Evolutionary conservation across 495 filamentous ascomycete species (phyloP).

Genomic region (Hypoxylon lenormandii): DNA sequence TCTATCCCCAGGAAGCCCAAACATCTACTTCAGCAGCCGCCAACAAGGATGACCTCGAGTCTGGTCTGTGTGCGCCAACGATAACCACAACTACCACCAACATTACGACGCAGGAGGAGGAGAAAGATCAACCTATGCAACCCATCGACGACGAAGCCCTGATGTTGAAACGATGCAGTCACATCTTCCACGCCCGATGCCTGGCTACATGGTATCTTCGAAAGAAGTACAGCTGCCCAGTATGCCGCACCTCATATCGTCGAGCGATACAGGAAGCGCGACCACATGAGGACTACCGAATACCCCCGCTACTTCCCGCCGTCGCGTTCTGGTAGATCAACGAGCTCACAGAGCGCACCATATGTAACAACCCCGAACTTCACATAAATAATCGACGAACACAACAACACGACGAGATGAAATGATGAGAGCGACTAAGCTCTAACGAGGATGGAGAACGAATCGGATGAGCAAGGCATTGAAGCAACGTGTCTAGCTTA

Average conservation of each 20-base stretch:
- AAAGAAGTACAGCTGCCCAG: constrained; percentile 38
- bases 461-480: too few species aligned
- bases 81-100: neutral
- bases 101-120: neutral
- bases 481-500: too few species aligned
- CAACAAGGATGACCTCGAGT: constrained; percentile 25
- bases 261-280: constrained; percentile 1
- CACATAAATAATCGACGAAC: neutral
- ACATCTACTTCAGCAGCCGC: constrained; percentile 8
- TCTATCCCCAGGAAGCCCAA: constrained; percentile 21
- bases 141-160: constrained; percentile 38
- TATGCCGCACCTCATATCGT: constrained; percentile 41
- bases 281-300: constrained; percentile 17
- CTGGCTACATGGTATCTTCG: constrained; percentile 42
- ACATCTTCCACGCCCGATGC: constrained; percentile 46
- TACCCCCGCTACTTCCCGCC: constrained; percentile 11
- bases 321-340: constrained; percentile 30
- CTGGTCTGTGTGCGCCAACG: constrained; percentile 13
- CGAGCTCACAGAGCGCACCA: neutral
- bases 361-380: neutral
- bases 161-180: constrained; percentile 40
- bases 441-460: too few species aligned
- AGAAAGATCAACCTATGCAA: constrained; percentile 5
- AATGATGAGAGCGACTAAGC: too few species aligned
- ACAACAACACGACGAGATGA: neutral